Evolutionary conservation across 192 early-diverging fungal species (phyloP), one percentile per base, ranked within the genome.

Genomic region (Cladochytrium replicatum): DNA sequence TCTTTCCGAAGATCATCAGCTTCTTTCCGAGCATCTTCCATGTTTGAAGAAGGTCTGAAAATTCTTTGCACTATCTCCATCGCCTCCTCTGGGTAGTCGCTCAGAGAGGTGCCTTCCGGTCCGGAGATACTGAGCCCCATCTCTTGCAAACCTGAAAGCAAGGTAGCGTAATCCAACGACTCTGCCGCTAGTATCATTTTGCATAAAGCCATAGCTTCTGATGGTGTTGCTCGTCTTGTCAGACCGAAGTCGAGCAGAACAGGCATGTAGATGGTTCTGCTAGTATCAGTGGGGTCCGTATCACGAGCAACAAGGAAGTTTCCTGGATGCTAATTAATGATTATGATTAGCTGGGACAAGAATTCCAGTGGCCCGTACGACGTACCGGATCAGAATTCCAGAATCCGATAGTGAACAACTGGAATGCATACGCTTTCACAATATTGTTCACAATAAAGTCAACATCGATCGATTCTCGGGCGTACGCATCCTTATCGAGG

Each of bases 241-340:
- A 63, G 38, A 27, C 61, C 61, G 42, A 63, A 63, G 38, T 63
- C 61, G 23, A 63, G 50, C 13, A 63, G 50, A 19, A 57, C 38
- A 11, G 55, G 58, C 6, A n/a, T 7, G 6, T 43, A 39, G 22
- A 2, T 2, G 3, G 22, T 27, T 6, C 42, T 40, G 31, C 54
- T 29, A 19, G 21, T 28, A 7, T 63, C 8, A 0, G 38, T 8
- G 7, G 24, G 9, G 0, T 4, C 11, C 9, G 43, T 19, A 3
- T 7, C 15, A 4, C 58, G 19, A 4, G 52, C 43, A 24, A 58
- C 43, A 9, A 58, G 37, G 32, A 58, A 60, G 27, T 56, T 60
- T 26, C 58, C 58, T 5, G 4, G 52, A 21, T 21, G 9, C 24
- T 22, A 15, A 19, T 23, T 15, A 21, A 6, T n/a, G n/a, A n/a